Conservation (phyloP, 345 rosid genomes). For the Bruguiera gymnorhiza region DNA sequence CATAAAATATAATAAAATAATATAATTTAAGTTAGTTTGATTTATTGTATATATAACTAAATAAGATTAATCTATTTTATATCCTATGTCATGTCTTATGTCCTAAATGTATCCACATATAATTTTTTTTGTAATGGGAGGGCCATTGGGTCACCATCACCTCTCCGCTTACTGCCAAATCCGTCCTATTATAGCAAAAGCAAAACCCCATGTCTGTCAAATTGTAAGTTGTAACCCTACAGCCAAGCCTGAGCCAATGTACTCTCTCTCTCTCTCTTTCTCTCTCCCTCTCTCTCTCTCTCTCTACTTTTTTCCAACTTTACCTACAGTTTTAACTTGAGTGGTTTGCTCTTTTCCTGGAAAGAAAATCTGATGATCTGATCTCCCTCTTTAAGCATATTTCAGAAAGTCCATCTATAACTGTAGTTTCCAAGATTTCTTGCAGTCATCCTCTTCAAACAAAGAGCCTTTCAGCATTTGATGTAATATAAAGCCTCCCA, state of each 20-base stretch:
- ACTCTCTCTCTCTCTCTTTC: constrained; percentile 13
- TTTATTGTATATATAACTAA: too few relatives aligned
- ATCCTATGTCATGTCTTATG: too few relatives aligned
- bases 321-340: constrained; percentile 46
- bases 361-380: constrained; percentile 43
- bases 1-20: too few relatives aligned
- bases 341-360: constrained; percentile 43
- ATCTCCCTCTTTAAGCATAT: constrained; percentile 31
- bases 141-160: constrained; percentile 28
- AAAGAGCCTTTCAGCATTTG: background rate
- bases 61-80: too few relatives aligned
- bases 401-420: constrained; percentile 15
- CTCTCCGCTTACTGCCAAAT: constrained; percentile 18
- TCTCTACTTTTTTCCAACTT: constrained; percentile 17
- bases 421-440: constrained; percentile 24
- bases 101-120: too few relatives aligned
- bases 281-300: constrained; percentile 15
- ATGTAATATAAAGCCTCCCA: background rate
- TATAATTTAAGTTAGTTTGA: too few relatives aligned
- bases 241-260: constrained; percentile 9
- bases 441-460: constrained; percentile 7
- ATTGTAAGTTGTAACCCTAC: background rate
- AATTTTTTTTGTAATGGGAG: too few relatives aligned
- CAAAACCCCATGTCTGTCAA: background rate
- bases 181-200: constrained; percentile 37